Evolutionary conservation across 352 stramenopile genomes (phyloP), one percentile per base, ranked within the genome.

Genomic region (Phytopythium montanum): DNA sequence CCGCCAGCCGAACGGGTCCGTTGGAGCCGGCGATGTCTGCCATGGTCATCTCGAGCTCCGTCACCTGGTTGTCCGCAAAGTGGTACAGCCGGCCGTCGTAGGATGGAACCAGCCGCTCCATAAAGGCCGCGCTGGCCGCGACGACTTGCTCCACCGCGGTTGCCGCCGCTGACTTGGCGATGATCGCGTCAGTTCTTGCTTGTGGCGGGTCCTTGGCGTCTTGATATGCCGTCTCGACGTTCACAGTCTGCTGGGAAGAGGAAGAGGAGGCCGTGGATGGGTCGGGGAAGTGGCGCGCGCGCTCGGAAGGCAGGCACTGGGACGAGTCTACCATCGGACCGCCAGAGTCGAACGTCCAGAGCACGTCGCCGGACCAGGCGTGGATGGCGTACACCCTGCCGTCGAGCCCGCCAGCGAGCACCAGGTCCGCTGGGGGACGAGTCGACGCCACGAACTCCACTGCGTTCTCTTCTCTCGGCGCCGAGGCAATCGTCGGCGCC

Each of bases 281-380:
- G 50, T 36, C 28, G 48, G 39, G 16, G 55, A 45, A 44, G 46
- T 33, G 45, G 55, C 51, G 49, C 14, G 25, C 4, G 33, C 6
- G 10, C 25, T 12, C 51, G 13, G 60, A 50, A 1, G 41, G 31
- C 45, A 65, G 19, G 64, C 81, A 89, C 51, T 64, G 66, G 29
- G 81, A 81, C 53, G 76, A 84, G 64, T 87, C 72, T 62, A 94
- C 81, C 77, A 94, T 92, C 28, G 85, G 78, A 62, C 85, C 82
- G 45, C 85, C 85, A 26, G 85, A 92, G 68, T 94, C 82, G 48
- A 94, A 92, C 28, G 75, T 87, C 81, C 84, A 92, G 44, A 92
- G 66, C 38, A 90, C 69, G 26, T 92, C 65, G 36, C 85, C 85
- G 4, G 82, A 88, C 85, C 85, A 94, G 58, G 85, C 85, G 53